Evolutionary conservation across 768 basidiomycete genomes (phyloP), one percentile per base, ranked within the genome.

Genomic region (Russula vinacea): DNA sequence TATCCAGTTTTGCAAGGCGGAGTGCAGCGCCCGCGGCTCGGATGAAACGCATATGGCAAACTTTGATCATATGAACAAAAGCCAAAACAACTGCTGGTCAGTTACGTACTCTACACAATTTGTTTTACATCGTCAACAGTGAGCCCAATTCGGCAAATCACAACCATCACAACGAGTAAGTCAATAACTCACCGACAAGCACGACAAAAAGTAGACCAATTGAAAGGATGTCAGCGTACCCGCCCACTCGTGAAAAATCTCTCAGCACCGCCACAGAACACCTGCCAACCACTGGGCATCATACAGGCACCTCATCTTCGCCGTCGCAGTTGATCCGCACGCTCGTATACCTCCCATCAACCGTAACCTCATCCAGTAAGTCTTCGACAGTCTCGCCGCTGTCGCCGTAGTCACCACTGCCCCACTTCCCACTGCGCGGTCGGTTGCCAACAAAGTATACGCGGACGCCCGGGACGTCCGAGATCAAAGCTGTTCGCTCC

Each of bases 391-490:
- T 32, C 29, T 32, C 32, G 0, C 29, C 32, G 3, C 17, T 13
- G 33, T n/a, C 7, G 9, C 5, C 16, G 8, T 9, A 29, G 29
- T 29, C 29, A 29, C 29, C n/a, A 5, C 49, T 13, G 10, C 45
- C 42, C 63, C 58, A 58, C 58, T 39, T 52, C 19, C 56, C 62
- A 3, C 19, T 32, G 24, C 2, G 24, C 11, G 62, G 62, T 17
- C 51, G 33, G 7, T 59, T 37, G 11, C 63, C 58, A 11, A 64
- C 45, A 22, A 60, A 64, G 58, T 60, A 64, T 7, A 55, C 58
- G 0, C 58, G 52, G 37, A 17, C 13, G 29, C 37, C 58, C 1
- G 22, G 29, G 26, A 50, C 17, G 22, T 59, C 63, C 6, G 63
- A 64, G 24, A 54, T 1, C 6, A 44, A 42, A 17, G 58, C 35